Base-by-base conservation (phyloP, 2,329 filamentous ascomycete genomes). In the Drechslera avenae region DNA sequence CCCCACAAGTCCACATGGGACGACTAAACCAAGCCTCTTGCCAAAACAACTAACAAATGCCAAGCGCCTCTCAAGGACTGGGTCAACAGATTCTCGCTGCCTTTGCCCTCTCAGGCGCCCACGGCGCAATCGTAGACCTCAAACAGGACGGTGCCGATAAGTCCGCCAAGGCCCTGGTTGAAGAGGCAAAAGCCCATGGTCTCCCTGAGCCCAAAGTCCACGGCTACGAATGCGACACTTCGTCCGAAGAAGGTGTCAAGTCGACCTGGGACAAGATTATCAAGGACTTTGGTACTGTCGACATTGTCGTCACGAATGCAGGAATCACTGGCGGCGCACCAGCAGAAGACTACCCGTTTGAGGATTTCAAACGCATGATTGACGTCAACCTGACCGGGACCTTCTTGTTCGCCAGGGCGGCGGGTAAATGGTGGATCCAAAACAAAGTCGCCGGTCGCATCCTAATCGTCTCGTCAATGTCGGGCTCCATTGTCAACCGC, bases 371-470 rank as follows among this genome's bases (percentile, higher is more conserved):
- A 40, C 85, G 85, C 48, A 82, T 91, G 28, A 86, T 92, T 64
- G 88, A 92, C 72, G 91, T 92, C 79, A 93, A 92, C 81, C 77
- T 91, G 31, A 91, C 84, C 7, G 89, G 89, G 45, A 87, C 87
- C 4, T 92, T 92, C 81, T 78, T 91, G 58, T 86, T 90, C 79
- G 81, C 87, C 14, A 87, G 91, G 76, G 45, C 59, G 16, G 71
- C 70, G n/a, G 75, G 64, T 9, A 64, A 67, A 35, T 63, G 71
- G 44, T 91, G 91, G 87, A 91, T 91, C 75, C 78, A 80, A n/a
- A 82, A 84, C 48, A 81, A 82, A 67, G 86, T 86, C 75, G 84
- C 86, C 10, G 89, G 89, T 34, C 87, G 83, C 66, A 88, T 92
- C 68, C 81, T 92, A 67, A 83, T 91, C 55, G 84, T 91, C 45